Conservation (phyloP, 768 basidiomycete species). For the Galerina marginata region DNA sequence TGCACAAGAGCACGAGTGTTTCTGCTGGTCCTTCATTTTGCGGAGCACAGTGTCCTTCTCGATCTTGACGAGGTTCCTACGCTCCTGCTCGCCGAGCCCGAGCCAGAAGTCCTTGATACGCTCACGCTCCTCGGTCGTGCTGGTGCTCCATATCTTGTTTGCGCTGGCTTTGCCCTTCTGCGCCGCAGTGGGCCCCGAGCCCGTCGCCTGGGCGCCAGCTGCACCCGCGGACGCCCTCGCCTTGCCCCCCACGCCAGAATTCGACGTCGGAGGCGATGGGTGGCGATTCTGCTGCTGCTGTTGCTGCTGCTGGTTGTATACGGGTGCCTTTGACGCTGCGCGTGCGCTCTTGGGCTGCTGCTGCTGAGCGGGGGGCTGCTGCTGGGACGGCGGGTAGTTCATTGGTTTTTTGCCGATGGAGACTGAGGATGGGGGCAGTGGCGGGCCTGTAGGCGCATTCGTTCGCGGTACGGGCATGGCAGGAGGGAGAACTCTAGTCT, state of each 20-base stretch:
- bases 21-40: slow-evolving; percentile 99
- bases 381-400: slow-evolving; percentile 56
- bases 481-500: slow-evolving; percentile 39
- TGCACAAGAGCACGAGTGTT: slow-evolving; percentile 93
- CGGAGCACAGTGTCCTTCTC: slow-evolving; percentile 97
- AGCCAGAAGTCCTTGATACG: slow-evolving; percentile 99
- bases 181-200: slow-evolving; percentile 32
- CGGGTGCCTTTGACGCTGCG: slow-evolving; percentile 54
- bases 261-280: slow-evolving; percentile 54
- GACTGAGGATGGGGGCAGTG: slow-evolving; percentile 70
- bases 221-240: slow-evolving; percentile 24
- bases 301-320: slow-evolving; percentile 41
- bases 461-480: slow-evolving; percentile 44
- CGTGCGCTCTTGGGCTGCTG: slow-evolving; percentile 50
- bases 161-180: slow-evolving; percentile 50
- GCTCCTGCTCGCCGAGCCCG: slow-evolving; percentile 87
- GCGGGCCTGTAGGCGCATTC: slow-evolving; percentile 37
- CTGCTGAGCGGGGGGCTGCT: slow-evolving; percentile 30
- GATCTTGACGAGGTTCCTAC: slow-evolving; percentile 90
- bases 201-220: slow-evolving; percentile 37
- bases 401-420: slow-evolving; percentile 94
- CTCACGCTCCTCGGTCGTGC: slow-evolving; percentile 90
- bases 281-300: slow-evolving; percentile 46
- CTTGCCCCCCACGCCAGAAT: slow-evolving; percentile 38
- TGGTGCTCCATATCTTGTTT: slow-evolving; percentile 95